Evolutionary conservation across 176 grass and related monocot genomes (phyloP).

Genomic region (Cymbopogon citratus): DNA sequence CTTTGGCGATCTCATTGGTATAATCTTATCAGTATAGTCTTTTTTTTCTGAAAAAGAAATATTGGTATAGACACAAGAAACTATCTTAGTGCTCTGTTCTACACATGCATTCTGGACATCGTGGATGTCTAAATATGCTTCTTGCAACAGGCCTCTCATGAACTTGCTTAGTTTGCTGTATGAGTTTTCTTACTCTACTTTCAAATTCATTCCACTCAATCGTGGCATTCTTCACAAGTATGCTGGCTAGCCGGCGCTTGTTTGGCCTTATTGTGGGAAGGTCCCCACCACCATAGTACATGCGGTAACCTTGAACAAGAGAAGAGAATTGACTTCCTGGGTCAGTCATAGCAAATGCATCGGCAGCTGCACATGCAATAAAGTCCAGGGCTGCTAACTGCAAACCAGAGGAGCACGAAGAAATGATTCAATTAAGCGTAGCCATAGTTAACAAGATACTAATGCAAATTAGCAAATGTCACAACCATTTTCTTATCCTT

Average conservation of each 20-base stretch:
- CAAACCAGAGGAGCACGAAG: slow-evolving; percentile 11
- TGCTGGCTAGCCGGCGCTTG: slow-evolving; percentile 73
- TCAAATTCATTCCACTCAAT: slow-evolving; percentile 98
- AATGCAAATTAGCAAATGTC: neutral
- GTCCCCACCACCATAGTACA: slow-evolving; percentile 81
- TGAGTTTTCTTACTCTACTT: slow-evolving; percentile 77
- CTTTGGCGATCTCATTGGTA: slow-evolving; percentile 12
- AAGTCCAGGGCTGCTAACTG: slow-evolving; percentile 94
- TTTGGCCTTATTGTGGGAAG: slow-evolving; percentile 89
- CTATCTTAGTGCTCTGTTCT: slow-evolving; percentile 45
- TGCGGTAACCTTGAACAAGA: slow-evolving; percentile 91
- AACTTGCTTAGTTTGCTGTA: slow-evolving; percentile 92
- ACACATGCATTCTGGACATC: slow-evolving; percentile 91
- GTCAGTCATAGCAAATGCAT: slow-evolving; percentile 99
- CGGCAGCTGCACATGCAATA: slow-evolving; percentile 84
- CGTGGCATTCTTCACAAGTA: slow-evolving; percentile 77
- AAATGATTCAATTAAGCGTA: slow-evolving; percentile 12
- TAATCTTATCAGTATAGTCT: neutral
- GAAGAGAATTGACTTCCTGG: slow-evolving; percentile 88
- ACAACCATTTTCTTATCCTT: neutral
- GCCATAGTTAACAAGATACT: slow-evolving; percentile 1
- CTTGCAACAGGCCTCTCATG: slow-evolving; percentile 81
- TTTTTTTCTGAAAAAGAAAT: neutral
- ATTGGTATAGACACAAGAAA: slow-evolving; percentile 20
- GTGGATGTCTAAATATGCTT: slow-evolving; percentile 88